phyloP scores from a whole-genome alignment of 1,284 basidiomycete species.

The Leucoagaricus sp. region DNA sequence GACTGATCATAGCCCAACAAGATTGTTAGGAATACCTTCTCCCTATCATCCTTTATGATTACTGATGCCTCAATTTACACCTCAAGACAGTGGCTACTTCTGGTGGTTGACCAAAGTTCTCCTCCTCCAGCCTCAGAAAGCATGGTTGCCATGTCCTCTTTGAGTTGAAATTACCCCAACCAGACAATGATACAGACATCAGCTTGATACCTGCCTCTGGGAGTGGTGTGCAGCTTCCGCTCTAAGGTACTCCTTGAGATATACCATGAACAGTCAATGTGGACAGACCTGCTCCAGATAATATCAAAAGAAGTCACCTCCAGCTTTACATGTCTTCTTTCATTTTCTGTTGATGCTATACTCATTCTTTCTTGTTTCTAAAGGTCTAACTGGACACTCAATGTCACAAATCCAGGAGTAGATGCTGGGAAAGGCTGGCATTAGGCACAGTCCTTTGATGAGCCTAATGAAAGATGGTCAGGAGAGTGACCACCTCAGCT shows the following conservation, averaged over 20 bases:
- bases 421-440: slow-evolving; percentile 88
- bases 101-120: slow-evolving; percentile 81
- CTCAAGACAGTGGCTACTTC: slow-evolving; percentile 82
- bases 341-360: not conserved
- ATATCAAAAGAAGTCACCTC: slow-evolving; percentile 77
- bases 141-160: slow-evolving; percentile 70
- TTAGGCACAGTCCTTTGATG: slow-evolving; percentile 78
- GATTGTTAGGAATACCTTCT: slow-evolving; percentile 75
- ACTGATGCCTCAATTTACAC: slow-evolving; percentile 80
- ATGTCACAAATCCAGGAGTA: slow-evolving; percentile 80
- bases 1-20: slow-evolving; percentile 1
- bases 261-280: slow-evolving; percentile 58
- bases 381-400: slow-evolving; percentile 89
- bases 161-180: slow-evolving; percentile 65
- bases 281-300: slow-evolving; percentile 50
- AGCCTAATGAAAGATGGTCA: slow-evolving; percentile 77
- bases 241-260: slow-evolving; percentile 69
- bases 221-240: slow-evolving; percentile 75
- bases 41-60: slow-evolving; percentile 76
- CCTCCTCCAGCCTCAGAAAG: slow-evolving; percentile 73
- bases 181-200: slow-evolving; percentile 54
- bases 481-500: slow-evolving; percentile 71
- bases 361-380: slow-evolving; percentile 8
- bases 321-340: slow-evolving; percentile 67
- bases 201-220: slow-evolving; percentile 66